phyloP scores from a whole-genome alignment of 1,139 yeast species.

The Tardiomyces blankii region DNA sequence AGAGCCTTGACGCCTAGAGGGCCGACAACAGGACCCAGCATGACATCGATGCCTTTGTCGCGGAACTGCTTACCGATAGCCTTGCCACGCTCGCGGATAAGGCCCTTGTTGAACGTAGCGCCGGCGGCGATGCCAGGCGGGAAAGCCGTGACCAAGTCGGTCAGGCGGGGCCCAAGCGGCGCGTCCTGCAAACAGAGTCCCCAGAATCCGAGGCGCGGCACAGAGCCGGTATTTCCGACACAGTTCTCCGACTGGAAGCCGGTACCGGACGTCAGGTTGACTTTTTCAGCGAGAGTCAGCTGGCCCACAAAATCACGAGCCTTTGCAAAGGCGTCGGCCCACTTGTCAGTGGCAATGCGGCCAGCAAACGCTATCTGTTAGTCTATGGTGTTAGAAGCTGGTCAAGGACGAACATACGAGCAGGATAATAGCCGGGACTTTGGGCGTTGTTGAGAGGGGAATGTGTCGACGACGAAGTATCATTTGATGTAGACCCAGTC shows the following conservation, averaged over 20 bases:
- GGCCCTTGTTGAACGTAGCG: conserved; percentile 44
- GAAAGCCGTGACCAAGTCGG: conserved; percentile 46
- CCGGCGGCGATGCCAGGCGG: conserved; percentile 54
- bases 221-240: conserved; percentile 51
- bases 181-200: conserved; percentile 54
- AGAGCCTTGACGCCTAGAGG: conserved; percentile 53
- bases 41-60: conserved; percentile 48
- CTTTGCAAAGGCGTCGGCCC: conserved; percentile 47
- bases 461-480: too few relatives aligned
- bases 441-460: conserved; percentile 10
- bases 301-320: conserved; percentile 43
- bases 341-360: conserved; percentile 24
- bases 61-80: conserved; percentile 48
- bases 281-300: conserved; percentile 49
- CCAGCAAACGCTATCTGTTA: conserved; percentile 9
- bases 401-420: conserved; percentile 12
- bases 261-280: conserved; percentile 53
- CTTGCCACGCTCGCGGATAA: conserved; percentile 42
- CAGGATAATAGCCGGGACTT: conserved; percentile 16
- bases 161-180: conserved; percentile 49
- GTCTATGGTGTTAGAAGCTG: not conserved
- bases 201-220: conserved; percentile 46
- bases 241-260: conserved; percentile 62
- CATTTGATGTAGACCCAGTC: too few relatives aligned
- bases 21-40: conserved; percentile 52